Conservation (phyloP, 163 green algal genomes). For the Scenedesmus sp. region DNA sequence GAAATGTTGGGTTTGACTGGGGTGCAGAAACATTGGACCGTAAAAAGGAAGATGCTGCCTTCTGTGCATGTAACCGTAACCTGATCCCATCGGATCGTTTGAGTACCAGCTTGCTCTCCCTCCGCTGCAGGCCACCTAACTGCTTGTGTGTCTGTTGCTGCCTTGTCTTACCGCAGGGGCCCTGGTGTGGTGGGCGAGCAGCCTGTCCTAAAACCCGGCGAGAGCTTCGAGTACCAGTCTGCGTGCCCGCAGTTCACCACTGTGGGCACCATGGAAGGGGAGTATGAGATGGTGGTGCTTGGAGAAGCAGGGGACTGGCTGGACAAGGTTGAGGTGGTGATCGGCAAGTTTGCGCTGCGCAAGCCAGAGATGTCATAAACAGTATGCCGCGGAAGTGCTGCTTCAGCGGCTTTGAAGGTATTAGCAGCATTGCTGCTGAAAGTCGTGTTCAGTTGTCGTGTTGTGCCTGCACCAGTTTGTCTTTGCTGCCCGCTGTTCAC, state of each 20-base stretch:
- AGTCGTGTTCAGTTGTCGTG: too few species aligned
- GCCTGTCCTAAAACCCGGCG: slow-evolving; percentile 71
- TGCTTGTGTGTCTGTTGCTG: too few species aligned
- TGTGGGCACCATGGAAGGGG: slow-evolving; percentile 51
- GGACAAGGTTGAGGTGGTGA: slow-evolving; percentile 37
- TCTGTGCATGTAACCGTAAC: too few species aligned
- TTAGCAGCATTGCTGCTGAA: too few species aligned
- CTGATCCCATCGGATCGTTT: too few species aligned
- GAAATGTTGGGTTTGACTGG: too few species aligned
- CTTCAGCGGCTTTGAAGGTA: background rate
- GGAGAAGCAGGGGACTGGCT: slow-evolving; percentile 38
- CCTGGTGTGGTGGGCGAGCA: slow-evolving; percentile 79
- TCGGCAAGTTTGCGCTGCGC: slow-evolving; percentile 43
- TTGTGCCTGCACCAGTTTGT: too few species aligned
- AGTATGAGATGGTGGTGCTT: slow-evolving; percentile 52
- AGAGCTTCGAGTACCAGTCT: slow-evolving; percentile 76
- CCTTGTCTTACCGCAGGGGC: slow-evolving; percentile 42
- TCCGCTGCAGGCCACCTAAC: background rate
- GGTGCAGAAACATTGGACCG: too few species aligned
- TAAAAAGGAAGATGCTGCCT: too few species aligned
- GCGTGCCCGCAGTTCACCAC: slow-evolving; percentile 71
- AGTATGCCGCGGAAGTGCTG: background rate
- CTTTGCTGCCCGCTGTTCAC: slow-evolving; percentile 67
- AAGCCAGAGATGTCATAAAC: slow-evolving; percentile 25
- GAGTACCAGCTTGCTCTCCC: too few species aligned